Evolutionary conservation across 345 rosid species (phyloP).

Genomic region (Microcos paniculata): DNA sequence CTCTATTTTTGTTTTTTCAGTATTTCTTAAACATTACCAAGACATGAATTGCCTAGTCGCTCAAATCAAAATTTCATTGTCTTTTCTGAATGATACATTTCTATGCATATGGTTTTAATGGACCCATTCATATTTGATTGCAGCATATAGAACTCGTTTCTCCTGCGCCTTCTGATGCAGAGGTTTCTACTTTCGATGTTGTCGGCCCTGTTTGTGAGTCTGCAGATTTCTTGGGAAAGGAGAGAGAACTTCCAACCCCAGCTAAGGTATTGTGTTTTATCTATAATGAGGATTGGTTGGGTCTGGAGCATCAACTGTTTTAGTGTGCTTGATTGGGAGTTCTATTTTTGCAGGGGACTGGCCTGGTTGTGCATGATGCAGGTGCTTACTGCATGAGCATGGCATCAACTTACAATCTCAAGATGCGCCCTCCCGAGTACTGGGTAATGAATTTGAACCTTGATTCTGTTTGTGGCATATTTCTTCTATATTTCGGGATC

Average conservation of each 20-base stretch:
- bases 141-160: constrained; percentile 97
- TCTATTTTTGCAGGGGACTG: constrained; percentile 64
- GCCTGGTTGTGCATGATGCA: constrained; percentile 95
- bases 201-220: constrained; percentile 99
- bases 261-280: constrained; percentile 41
- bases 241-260: constrained; percentile 92
- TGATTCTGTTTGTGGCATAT: not conserved
- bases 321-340: constrained; percentile 22
- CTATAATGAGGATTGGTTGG: not conserved
- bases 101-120: not conserved
- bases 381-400: constrained; percentile 99
- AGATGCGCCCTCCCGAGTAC: constrained; percentile 99
- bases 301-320: not conserved
- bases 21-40: not conserved
- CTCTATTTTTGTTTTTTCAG: not conserved
- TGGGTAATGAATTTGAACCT: constrained; percentile 55
- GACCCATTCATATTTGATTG: constrained; percentile 17
- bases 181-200: constrained; percentile 73
- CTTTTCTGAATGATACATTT: not conserved
- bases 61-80: not conserved
- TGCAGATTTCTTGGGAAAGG: constrained; percentile 97
- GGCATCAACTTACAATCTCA: constrained; percentile 99
- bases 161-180: constrained; percentile 61
- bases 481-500: not conserved
- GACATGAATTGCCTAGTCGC: not conserved